Conservation (phyloP, 2,329 filamentous ascomycete species). For the Passalora sequoiae region DNA sequence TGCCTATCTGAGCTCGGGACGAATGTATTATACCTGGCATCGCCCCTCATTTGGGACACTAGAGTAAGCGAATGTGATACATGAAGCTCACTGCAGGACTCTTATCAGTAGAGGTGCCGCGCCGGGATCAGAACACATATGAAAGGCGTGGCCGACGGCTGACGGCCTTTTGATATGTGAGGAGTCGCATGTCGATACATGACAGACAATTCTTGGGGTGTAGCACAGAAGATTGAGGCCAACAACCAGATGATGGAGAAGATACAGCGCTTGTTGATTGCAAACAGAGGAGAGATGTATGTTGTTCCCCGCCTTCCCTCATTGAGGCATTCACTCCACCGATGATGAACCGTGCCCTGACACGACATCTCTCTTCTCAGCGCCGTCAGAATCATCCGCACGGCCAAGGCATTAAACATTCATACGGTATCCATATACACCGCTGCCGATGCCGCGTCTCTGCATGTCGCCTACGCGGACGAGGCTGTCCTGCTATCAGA, state of each 20-base stretch:
- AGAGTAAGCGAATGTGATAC: no score
- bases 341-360: constrained; percentile 3
- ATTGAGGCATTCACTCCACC: no score
- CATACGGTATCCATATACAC: constrained; percentile 56
- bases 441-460: constrained; percentile 50
- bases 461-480: constrained; percentile 52
- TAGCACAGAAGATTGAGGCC: no score
- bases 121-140: no score
- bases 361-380: constrained; percentile 6
- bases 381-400: constrained; percentile 46
- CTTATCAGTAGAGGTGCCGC: constrained; percentile 18
- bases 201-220: no score
- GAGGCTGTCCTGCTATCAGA: constrained; percentile 49
- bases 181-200: no score
- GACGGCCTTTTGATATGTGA: no score
- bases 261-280: constrained; percentile 44
- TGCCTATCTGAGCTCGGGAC: constrained; percentile 5
- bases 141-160: no score
- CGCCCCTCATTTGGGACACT: constrained; percentile 6
- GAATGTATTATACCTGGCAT: neutral
- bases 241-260: constrained; percentile 4
- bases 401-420: constrained; percentile 48
- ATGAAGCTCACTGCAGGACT: no score
- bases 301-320: constrained; percentile 3
- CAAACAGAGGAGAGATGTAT: constrained; percentile 56